phyloP scores from a whole-genome alignment of 2,329 filamentous ascomycete genomes.

The Colletotrichum camelliae region DNA sequence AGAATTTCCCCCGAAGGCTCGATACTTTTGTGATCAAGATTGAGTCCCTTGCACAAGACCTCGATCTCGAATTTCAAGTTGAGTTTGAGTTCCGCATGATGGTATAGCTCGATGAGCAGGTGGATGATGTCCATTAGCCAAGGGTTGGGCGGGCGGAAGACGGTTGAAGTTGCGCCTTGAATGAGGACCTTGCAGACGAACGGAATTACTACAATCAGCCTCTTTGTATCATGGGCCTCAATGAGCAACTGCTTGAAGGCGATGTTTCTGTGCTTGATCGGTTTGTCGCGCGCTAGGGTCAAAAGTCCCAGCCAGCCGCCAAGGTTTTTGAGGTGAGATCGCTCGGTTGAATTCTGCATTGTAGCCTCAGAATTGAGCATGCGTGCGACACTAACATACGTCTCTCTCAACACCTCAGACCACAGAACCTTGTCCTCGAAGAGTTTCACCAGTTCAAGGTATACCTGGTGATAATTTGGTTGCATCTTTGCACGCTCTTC shows the following conservation, averaged over 20 bases:
- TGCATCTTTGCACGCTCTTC: slow-evolving; percentile 97
- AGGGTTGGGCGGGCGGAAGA: slow-evolving; percentile 94
- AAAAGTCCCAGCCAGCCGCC: slow-evolving; percentile 92
- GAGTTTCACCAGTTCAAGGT: slow-evolving; percentile 85
- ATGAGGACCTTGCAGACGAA: slow-evolving; percentile 96
- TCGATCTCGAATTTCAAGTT: slow-evolving; percentile 99
- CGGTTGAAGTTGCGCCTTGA: slow-evolving; percentile 82
- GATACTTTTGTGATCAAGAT: slow-evolving; percentile 90
- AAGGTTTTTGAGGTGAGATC: slow-evolving; percentile 89
- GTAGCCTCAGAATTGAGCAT: slow-evolving; percentile 92
- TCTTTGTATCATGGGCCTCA: slow-evolving; percentile 91
- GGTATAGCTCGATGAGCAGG: slow-evolving; percentile 90
- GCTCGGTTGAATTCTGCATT: slow-evolving; percentile 82
- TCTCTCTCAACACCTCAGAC: slow-evolving; percentile 91
- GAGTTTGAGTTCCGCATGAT: slow-evolving; percentile 90
- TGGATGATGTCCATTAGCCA: slow-evolving; percentile 98
- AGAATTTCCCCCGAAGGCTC: slow-evolving; percentile 87
- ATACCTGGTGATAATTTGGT: slow-evolving; percentile 93
- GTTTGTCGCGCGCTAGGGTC: slow-evolving; percentile 91
- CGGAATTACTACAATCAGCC: slow-evolving; percentile 89
- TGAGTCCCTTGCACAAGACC: slow-evolving; percentile 90
- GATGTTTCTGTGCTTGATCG: slow-evolving; percentile 95
- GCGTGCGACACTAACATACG: slow-evolving; percentile 83
- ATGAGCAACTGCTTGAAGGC: slow-evolving; percentile 96
- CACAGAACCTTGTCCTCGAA: slow-evolving; percentile 82